Evolutionary conservation across 2,329 filamentous ascomycete species (phyloP).

Genomic region (Penicillium brasilianum): DNA sequence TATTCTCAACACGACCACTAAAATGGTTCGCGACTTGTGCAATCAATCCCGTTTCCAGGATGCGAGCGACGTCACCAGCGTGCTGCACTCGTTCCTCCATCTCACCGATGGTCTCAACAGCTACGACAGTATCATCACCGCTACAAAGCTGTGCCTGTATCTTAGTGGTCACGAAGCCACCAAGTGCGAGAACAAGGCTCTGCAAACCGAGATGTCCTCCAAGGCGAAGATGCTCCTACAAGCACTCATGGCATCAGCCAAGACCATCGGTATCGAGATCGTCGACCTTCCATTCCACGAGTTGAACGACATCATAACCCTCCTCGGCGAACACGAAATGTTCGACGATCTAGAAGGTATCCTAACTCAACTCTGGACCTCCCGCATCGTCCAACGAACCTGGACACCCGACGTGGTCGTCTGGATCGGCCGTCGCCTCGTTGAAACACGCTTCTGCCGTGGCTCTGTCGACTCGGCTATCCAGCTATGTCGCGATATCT

Average conservation of each 20-base stretch:
- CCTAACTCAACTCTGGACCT: constrained; percentile 54
- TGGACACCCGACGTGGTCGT: constrained; percentile 55
- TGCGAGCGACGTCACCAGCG: constrained; percentile 40
- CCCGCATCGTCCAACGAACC: constrained; percentile 51
- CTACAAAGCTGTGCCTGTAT: constrained; percentile 45
- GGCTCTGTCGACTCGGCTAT: constrained; percentile 51
- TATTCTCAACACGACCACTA: constrained; percentile 36
- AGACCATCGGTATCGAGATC: constrained; percentile 40
- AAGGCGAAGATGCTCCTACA: constrained; percentile 42
- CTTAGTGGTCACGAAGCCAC: constrained; percentile 41
- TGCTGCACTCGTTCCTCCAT: constrained; percentile 43
- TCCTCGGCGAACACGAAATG: constrained; percentile 45
- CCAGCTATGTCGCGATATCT: constrained; percentile 59
- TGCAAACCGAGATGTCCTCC: constrained; percentile 37
- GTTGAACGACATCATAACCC: constrained; percentile 44
- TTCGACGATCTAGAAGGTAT: constrained; percentile 46
- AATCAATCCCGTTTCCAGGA: constrained; percentile 39
- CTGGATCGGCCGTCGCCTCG: constrained; percentile 58
- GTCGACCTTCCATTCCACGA: constrained; percentile 42
- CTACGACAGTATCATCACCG: constrained; percentile 40
- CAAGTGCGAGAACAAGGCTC: constrained; percentile 36
- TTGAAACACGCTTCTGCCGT: constrained; percentile 58
- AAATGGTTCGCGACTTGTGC: constrained; percentile 38
- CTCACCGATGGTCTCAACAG: constrained; percentile 40
- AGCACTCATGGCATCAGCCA: constrained; percentile 39